Evolutionary conservation across 768 basidiomycete species (phyloP).

Genomic region (Clitopilus hobsonii): DNA sequence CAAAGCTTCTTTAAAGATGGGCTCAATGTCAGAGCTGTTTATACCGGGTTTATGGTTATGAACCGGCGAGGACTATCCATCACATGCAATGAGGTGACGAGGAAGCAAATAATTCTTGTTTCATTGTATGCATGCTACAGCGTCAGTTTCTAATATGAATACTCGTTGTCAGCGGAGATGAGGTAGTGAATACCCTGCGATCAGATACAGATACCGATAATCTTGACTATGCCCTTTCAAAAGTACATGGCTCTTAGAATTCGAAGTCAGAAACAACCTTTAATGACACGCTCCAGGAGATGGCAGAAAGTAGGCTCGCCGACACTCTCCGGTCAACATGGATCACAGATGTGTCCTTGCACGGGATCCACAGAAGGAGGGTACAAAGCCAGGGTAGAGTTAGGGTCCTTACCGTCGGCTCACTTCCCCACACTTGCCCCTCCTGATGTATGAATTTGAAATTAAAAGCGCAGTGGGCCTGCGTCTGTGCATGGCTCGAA

Average conservation of each 20-base stretch:
- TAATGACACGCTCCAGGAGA: too few species aligned
- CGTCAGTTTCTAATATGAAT: background rate
- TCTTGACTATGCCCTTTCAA: too few species aligned
- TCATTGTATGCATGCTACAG: background rate
- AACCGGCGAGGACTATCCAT: background rate
- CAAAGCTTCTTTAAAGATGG: background rate
- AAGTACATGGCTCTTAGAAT: too few species aligned
- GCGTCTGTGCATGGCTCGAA: background rate
- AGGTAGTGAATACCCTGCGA: background rate
- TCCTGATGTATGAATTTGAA: background rate
- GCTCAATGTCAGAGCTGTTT: background rate
- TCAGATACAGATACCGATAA: background rate
- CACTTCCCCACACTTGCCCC: constrained; percentile 1
- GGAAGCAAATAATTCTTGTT: background rate
- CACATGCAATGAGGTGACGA: background rate
- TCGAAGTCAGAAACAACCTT: too few species aligned
- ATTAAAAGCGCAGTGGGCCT: background rate
- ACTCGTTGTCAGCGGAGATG: background rate
- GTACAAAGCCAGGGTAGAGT: background rate
- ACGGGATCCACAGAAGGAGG: too few species aligned
- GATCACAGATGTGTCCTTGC: too few species aligned
- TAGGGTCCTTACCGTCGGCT: background rate
- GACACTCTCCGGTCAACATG: too few species aligned
- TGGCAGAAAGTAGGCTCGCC: too few species aligned
- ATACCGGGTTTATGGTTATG: background rate